Evolutionary conservation across 768 basidiomycete genomes (phyloP).

Genomic region (Serendipita sp.): DNA sequence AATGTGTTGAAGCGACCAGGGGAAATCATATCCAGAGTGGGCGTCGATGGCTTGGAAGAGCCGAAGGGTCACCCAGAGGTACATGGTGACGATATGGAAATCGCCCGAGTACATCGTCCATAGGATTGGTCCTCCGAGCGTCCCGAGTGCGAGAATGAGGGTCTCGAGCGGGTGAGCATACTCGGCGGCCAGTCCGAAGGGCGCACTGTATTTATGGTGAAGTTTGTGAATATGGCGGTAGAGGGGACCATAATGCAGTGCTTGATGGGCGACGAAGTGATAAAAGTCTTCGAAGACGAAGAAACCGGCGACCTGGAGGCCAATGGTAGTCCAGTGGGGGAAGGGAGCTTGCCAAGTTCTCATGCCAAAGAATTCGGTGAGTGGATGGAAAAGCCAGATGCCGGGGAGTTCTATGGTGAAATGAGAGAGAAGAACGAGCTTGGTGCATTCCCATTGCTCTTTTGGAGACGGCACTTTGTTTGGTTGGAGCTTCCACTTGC

Average conservation of each 20-base stretch:
- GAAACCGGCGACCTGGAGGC: constrained; percentile 67
- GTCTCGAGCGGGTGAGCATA: constrained; percentile 97
- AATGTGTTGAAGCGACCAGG: constrained; percentile 87
- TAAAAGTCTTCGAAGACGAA: constrained; percentile 94
- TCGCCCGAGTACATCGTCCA: constrained; percentile 62
- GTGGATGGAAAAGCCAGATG: constrained; percentile 86
- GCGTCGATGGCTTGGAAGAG: constrained; percentile 88
- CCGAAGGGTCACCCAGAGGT: constrained; percentile 82
- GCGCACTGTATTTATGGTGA: constrained; percentile 94
- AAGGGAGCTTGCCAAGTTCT: constrained; percentile 86
- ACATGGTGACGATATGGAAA: constrained; percentile 86
- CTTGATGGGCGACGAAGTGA: constrained; percentile 84
- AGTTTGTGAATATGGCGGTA: constrained; percentile 94
- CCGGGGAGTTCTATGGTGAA: constrained; percentile 89
- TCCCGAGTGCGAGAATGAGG: constrained; percentile 84
- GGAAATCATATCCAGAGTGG: constrained; percentile 97
- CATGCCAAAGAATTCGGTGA: constrained; percentile 81
- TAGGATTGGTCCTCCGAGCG: constrained; percentile 72
- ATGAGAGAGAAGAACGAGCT: constrained; percentile 83
- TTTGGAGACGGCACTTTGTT: constrained; percentile 56
- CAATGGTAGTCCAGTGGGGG: constrained; percentile 51
- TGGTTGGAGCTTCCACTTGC: constrained; percentile 84
- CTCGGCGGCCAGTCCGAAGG: constrained; percentile 93
- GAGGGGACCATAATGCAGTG: constrained; percentile 65
- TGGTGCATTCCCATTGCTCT: constrained; percentile 94